Percentiles rank a stretch among this genome's conserved stretches.
Evolutionary conservation across 805 yeast species (phyloP).

Genomic region (Candida parachauliodes): DNA sequence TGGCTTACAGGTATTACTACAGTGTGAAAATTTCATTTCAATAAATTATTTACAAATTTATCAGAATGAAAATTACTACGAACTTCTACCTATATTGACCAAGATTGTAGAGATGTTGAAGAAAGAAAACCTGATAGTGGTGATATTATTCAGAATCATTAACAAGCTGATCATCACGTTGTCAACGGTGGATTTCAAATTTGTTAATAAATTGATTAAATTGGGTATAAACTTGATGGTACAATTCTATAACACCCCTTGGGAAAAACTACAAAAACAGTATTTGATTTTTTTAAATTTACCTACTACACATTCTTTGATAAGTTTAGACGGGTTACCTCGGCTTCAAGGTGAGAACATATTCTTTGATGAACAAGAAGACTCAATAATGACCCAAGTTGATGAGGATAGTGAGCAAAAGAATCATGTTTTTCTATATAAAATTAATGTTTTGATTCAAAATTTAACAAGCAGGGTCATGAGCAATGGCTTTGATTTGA

Average conservation of each 20-base stretch:
- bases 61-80: constrained; percentile 15
- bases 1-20: constrained; percentile 19
- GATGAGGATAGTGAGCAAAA: constrained; percentile 4
- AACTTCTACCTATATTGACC: constrained; percentile 16
- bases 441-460: constrained; percentile 20
- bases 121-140: constrained; percentile 22
- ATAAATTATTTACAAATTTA: constrained; percentile 17
- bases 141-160: constrained; percentile 35
- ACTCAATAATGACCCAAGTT: constrained; percentile 3
- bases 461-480: constrained; percentile 17
- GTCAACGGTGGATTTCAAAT: constrained; percentile 36
- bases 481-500: constrained; percentile 9
- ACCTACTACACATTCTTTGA: constrained; percentile 33
- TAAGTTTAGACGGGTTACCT: constrained; percentile 25
- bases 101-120: constrained; percentile 14
- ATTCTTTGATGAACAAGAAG: constrained; percentile 5
- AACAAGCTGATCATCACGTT: constrained; percentile 44
- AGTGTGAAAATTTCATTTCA: constrained; percentile 18
- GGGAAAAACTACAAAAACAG: constrained; percentile 41
- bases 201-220: constrained; percentile 34
- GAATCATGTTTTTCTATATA: constrained; percentile 15
- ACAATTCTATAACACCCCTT: constrained; percentile 36
- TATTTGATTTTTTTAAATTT: constrained; percentile 43
- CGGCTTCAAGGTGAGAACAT: constrained; percentile 19
- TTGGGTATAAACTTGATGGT: constrained; percentile 36